These are phyloP conservation scores for Lablab purpureus DNA, from an alignment of 306 rosid genomes.

Conservation along the genomic window DNA sequence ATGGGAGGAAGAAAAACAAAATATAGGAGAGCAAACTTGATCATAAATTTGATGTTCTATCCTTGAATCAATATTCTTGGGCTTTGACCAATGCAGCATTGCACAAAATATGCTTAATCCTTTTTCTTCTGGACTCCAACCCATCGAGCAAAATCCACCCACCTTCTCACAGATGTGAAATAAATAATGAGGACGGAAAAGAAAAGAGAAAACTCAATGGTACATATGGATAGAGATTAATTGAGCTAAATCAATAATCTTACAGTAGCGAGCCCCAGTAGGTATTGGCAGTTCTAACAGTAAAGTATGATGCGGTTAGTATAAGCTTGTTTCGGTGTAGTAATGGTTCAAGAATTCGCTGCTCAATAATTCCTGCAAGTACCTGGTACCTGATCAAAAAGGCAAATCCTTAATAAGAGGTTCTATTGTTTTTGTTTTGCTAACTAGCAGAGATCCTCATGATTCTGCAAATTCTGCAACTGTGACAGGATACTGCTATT, in stretches of 20 bases:
- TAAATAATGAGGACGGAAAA: conserved; percentile 8
- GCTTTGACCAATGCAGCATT: conserved; percentile 21
- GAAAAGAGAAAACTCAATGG: conserved; percentile 1
- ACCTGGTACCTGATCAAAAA: conserved; percentile 71
- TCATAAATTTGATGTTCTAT: conserved; percentile 22
- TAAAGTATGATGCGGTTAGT: conserved; percentile 73
- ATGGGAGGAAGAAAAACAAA: background rate
- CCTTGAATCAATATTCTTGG: conserved; percentile 21
- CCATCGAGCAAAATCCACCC: conserved; percentile 94
- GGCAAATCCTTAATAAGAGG: conserved; percentile 12
- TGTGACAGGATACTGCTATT: background rate
- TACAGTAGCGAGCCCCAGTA: conserved; percentile 86
- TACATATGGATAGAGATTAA: background rate
- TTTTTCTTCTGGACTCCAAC: conserved; percentile 75
- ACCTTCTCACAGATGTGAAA: conserved; percentile 56
- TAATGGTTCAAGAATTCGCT: conserved; percentile 78
- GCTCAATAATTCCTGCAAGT: conserved; percentile 85
- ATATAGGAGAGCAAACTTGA: conserved; percentile 5
- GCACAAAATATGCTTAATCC: conserved; percentile 43
- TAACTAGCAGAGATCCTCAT: background rate
- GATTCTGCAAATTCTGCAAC: background rate
- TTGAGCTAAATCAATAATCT: conserved; percentile 48
- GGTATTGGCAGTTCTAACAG: conserved; percentile 82
- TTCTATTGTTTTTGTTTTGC: background rate
- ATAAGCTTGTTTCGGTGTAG: conserved; percentile 70